Conservation (phyloP, 2,329 filamentous ascomycete species). For the Ceratocystis lukuohia region DNA sequence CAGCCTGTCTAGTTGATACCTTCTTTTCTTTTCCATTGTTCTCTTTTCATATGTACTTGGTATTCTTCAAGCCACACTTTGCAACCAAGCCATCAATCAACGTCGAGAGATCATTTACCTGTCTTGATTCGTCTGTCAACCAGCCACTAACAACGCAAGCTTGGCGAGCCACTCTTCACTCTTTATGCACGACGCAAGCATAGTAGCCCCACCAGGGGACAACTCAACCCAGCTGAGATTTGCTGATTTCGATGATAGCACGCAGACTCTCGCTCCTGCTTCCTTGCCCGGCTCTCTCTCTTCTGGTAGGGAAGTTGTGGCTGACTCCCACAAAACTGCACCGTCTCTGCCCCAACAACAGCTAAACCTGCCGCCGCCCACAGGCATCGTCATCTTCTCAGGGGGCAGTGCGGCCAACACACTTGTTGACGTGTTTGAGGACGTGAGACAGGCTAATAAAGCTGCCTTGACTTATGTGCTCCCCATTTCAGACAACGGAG, state of each 20-base stretch:
- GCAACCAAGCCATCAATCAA: background rate
- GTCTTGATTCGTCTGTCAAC: background rate
- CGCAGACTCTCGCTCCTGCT: background rate
- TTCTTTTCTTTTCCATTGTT: background rate
- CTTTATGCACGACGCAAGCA: background rate
- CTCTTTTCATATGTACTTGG: background rate
- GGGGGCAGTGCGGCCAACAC: constrained; percentile 91
- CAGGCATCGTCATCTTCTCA: constrained; percentile 71
- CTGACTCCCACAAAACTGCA: background rate
- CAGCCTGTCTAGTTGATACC: background rate
- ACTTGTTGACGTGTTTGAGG: constrained; percentile 78
- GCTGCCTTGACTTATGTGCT: constrained; percentile 73
- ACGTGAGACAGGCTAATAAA: constrained; percentile 47
- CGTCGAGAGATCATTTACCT: background rate
- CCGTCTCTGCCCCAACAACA: background rate
- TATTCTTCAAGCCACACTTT: background rate
- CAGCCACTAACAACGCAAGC: background rate
- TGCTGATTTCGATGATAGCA: background rate
- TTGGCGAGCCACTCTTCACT: background rate
- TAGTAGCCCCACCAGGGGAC: background rate
- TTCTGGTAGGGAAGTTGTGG: background rate
- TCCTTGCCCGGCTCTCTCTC: background rate
- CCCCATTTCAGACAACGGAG: constrained; percentile 91
- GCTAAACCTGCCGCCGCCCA: background rate
- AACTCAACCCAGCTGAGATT: background rate